Evolutionary conservation across 1,284 basidiomycete genomes (phyloP), one percentile per base, ranked within the genome.

Genomic region (Moesziomyces globuligerus): DNA sequence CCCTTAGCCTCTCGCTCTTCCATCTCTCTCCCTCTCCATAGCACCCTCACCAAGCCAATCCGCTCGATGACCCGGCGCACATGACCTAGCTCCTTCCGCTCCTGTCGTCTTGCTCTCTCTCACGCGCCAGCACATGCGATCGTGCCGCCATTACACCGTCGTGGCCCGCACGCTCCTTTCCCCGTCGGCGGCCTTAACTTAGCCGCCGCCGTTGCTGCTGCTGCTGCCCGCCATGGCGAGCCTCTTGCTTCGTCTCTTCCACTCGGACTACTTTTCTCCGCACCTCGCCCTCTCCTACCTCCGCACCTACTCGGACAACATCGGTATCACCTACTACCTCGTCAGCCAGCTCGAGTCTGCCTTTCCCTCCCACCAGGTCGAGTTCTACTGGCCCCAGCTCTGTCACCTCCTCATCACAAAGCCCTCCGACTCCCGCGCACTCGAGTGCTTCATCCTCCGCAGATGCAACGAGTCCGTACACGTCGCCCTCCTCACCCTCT

Each of bases 301-400:
- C 11, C 72, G 74, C 49, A 79, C 76, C 24, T 81, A 81, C 45
- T 67, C 76, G 36, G 80, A 81, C 65, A 78, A 74, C 61, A 73
- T 81, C 41, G 80, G 80, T 32, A 81, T 81, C 67, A 80, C 80
- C 23, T 80, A 80, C 56, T 81, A 78, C 55, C 75, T 81, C 41
- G 74, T 81, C 48, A 53, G 70, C 23, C 74, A 73, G 49, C 76
- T 81, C 36, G 65, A 73, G 36, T 69, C 62, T 9, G 64, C 71
- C 10, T 81, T 80, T 34, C 50, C 69, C 7, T 60, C 53, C 1
- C 57, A 76, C 7, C 62, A 81, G 36, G 74, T 81, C 59, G 79
- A 80, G 23, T 79, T 81, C 66, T 81, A 81, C 65, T 81, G 80
- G 80, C 76, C 79, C 2, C 80, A 81, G 50, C 72, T 79, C 47